A percentile compares a stretch with the other conserved stretches of the same genome.
Conservation (phyloP, 2,329 filamentous ascomycete genomes). For the Tothia fuscella region DNA sequence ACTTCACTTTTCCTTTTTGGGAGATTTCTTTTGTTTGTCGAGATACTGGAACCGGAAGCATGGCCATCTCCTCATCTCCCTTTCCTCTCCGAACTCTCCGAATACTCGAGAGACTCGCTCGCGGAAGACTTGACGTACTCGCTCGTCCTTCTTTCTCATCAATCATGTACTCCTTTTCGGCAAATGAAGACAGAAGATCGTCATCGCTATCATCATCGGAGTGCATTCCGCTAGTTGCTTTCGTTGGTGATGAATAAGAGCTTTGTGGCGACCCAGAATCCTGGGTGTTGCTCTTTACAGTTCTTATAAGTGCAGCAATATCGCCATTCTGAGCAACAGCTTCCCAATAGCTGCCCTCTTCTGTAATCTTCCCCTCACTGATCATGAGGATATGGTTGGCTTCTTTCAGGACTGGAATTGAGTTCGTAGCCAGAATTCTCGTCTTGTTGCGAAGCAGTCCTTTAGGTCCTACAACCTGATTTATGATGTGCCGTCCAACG, state of each 20-base stretch:
- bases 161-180: conserved; percentile 35
- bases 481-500: conserved; percentile 79
- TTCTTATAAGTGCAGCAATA: conserved; percentile 65
- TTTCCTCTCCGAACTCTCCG: neutral
- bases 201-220: conserved; percentile 25
- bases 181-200: conserved; percentile 11
- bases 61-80: conserved; percentile 37
- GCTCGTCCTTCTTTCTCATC: conserved; percentile 45
- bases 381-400: conserved; percentile 74
- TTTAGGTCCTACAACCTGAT: conserved; percentile 69
- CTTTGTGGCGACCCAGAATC: conserved; percentile 12
- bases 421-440: conserved; percentile 77
- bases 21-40: conserved; percentile 66
- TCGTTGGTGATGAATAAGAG: conserved; percentile 3
- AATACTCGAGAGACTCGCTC: too few relatives aligned
- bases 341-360: conserved; percentile 74
- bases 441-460: conserved; percentile 71
- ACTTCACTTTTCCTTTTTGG: conserved; percentile 89
- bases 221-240: conserved; percentile 15
- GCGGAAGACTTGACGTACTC: conserved; percentile 30
- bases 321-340: conserved; percentile 78
- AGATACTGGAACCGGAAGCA: conserved; percentile 58
- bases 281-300: conserved; percentile 39
- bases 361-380: conserved; percentile 63
- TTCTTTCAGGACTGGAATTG: conserved; percentile 71